Evolutionary conservation across 495 filamentous ascomycete species (phyloP).

Genomic region (Arthonia radiata): DNA sequence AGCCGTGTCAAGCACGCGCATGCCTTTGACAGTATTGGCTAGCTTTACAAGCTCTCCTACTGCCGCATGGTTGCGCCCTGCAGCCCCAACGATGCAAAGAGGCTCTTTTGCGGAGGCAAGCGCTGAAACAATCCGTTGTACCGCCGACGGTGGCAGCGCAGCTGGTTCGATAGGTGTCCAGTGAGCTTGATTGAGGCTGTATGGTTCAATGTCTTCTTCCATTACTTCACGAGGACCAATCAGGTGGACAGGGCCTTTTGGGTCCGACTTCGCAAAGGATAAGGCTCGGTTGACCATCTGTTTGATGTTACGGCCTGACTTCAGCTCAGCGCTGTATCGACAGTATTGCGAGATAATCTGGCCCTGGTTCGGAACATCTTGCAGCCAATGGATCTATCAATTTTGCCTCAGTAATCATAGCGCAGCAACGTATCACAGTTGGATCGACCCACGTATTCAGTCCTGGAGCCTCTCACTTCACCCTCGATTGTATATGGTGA

Average conservation of each 20-base stretch:
- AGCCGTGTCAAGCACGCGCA: constrained; percentile 70
- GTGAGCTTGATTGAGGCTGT: constrained; percentile 40
- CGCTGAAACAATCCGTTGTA: constrained; percentile 42
- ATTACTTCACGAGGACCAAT: constrained; percentile 68
- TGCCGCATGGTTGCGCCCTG: constrained; percentile 46
- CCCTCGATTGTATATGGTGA: constrained; percentile 80
- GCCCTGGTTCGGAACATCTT: constrained; percentile 88
- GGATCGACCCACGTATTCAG: too few relatives aligned
- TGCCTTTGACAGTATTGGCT: constrained; percentile 49
- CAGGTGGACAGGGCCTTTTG: constrained; percentile 70
- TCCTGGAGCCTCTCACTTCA: constrained; percentile 65
- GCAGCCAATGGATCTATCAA: constrained; percentile 98
- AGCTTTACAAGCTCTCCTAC: constrained; percentile 50
- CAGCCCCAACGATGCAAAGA: constrained; percentile 62
- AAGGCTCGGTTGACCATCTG: constrained; percentile 83
- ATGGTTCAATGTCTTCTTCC: constrained; percentile 76
- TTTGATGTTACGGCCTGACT: constrained; percentile 80
- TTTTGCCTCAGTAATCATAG: too few relatives aligned
- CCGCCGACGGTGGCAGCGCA: constrained; percentile 40
- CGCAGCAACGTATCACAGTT: too few relatives aligned
- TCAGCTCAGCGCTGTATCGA: constrained; percentile 75
- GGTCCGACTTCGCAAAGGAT: constrained; percentile 61
- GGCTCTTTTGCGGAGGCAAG: constrained; percentile 52
- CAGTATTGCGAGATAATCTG: constrained; percentile 84
- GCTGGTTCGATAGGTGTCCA: constrained; percentile 58